A percentile compares a stretch with the other conserved stretches of the same genome.
Evolutionary conservation across 768 basidiomycete species (phyloP).

Genomic region (Clathrus columnatus): DNA sequence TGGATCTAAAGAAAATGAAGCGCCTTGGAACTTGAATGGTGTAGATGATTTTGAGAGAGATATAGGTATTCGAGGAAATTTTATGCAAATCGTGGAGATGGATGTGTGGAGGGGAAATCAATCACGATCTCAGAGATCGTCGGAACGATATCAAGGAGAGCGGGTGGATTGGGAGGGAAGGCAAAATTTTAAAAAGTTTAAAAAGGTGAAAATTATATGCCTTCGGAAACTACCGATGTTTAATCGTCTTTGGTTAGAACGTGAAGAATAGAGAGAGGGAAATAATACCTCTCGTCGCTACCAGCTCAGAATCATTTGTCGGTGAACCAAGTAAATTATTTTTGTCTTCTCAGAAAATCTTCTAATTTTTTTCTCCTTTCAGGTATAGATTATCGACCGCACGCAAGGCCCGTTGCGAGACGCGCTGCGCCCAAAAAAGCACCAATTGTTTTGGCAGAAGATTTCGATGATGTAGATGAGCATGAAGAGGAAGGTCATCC

Average conservation of each 20-base stretch:
- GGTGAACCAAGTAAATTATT: constrained; percentile 38
- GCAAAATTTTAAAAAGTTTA: constrained; percentile 74
- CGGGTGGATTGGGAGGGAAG: constrained; percentile 38
- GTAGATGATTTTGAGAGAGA: constrained; percentile 62
- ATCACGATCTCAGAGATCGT: constrained; percentile 9
- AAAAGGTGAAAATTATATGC: constrained; percentile 37
- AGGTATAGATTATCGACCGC: not conserved
- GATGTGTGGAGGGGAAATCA: constrained; percentile 36
- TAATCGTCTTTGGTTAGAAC: constrained; percentile 20
- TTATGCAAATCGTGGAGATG: constrained; percentile 70
- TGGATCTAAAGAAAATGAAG: constrained; percentile 27
- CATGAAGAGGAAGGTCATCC: constrained; percentile 2
- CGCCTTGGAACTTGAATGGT: constrained; percentile 47
- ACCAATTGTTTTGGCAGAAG: not conserved
- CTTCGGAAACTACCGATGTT: constrained; percentile 19
- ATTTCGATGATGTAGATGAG: not conserved
- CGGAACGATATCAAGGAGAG: constrained; percentile 13
- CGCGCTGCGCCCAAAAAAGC: not conserved
- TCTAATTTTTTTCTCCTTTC: not conserved
- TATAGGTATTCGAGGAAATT: constrained; percentile 56
- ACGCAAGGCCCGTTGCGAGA: not conserved
- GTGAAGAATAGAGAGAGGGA: constrained; percentile 18
- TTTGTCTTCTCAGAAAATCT: not conserved
- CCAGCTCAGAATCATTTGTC: constrained; percentile 45
- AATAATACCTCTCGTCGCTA: constrained; percentile 44